Evolutionary conservation across 2,329 filamentous ascomycete species (phyloP).

Genomic region (Colletotrichum incanum): DNA sequence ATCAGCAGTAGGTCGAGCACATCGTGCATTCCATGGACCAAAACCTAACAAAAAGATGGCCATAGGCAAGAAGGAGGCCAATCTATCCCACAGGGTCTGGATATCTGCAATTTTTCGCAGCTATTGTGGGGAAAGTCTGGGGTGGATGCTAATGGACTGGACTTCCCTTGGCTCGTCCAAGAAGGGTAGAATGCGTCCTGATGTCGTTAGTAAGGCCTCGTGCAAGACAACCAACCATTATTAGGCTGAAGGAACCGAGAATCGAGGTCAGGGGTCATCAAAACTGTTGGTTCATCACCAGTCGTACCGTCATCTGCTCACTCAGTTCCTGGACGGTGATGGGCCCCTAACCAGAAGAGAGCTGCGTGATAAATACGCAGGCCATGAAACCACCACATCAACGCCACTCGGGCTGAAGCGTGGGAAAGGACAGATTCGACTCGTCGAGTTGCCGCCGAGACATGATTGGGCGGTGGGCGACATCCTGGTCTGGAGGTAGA

Average conservation of each 20-base stretch:
- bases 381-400: background rate
- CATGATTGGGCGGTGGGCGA: constrained; percentile 13
- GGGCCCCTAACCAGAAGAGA: background rate
- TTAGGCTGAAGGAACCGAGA: background rate
- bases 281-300: background rate
- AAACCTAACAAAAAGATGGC: no score
- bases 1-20: background rate
- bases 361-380: constrained; percentile 3
- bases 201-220: background rate
- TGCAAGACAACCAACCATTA: no score
- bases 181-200: no score
- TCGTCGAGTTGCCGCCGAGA: background rate
- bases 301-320: no score
- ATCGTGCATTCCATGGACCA: background rate
- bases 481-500: background rate
- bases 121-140: background rate
- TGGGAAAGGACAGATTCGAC: background rate
- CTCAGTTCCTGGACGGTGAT: background rate
- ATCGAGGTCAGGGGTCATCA: background rate
- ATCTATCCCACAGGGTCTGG: background rate
- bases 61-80: background rate
- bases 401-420: background rate
- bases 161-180: background rate
- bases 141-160: background rate
- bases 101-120: no score